Conservation (phyloP, 202 grass and related monocot species). For the Eragrostis tef region DNA sequence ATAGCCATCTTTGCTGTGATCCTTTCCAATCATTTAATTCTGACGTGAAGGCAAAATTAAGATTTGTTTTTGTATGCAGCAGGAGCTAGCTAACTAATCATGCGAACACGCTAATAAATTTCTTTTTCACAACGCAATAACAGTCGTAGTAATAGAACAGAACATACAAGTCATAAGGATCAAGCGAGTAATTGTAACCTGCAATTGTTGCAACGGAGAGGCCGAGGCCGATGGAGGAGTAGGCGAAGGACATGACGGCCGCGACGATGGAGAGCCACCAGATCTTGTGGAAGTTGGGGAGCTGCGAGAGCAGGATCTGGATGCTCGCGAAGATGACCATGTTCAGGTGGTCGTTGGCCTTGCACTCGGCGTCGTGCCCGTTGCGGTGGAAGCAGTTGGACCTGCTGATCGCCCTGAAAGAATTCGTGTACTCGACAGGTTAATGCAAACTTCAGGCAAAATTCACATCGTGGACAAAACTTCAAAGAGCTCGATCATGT, state of each 20-base stretch:
- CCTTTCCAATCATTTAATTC: neutral
- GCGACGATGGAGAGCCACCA: conserved; percentile 93
- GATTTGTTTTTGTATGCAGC: no score
- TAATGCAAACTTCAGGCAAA: no score
- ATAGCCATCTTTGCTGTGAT: neutral
- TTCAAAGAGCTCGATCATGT: no score
- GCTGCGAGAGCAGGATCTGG: conserved; percentile 77
- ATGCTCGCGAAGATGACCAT: conserved; percentile 83
- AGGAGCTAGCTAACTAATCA: no score
- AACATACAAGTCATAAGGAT: no score
- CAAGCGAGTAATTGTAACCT: conserved; percentile 42
- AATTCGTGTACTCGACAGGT: no score
- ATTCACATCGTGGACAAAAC: no score
- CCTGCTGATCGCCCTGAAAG: conserved; percentile 61
- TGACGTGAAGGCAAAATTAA: neutral
- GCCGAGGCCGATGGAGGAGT: conserved; percentile 81
- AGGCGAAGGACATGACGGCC: conserved; percentile 83
- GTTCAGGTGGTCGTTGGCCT: conserved; percentile 57
- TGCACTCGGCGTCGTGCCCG: conserved; percentile 54
- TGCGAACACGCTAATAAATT: no score
- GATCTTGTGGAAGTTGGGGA: conserved; percentile 91
- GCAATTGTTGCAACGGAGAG: conserved; percentile 84
- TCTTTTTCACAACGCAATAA: no score
- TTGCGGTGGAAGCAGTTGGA: conserved; percentile 81
- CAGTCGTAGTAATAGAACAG: no score